phyloP scores from a whole-genome alignment of 768 basidiomycete genomes.

The Rhodosporidiobolus odoratus region DNA sequence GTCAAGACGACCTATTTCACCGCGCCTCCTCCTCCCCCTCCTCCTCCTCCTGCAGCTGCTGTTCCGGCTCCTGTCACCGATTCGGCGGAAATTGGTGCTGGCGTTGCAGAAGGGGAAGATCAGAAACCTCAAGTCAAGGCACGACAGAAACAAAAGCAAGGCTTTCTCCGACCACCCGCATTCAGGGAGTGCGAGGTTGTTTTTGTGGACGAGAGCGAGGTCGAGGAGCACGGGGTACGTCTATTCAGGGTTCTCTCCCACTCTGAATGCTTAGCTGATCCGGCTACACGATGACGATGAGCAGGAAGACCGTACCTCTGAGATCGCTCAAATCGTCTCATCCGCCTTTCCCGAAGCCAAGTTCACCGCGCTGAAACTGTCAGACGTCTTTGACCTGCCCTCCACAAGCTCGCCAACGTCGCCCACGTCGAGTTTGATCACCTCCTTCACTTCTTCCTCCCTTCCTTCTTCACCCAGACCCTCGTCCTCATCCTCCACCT shows the following conservation, averaged over 20 bases:
- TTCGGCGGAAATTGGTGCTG: not conserved
- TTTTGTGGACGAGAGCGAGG: conserved; percentile 24
- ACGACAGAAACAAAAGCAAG: conserved; percentile 6
- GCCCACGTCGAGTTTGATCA: not conserved
- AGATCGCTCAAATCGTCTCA: conserved; percentile 10
- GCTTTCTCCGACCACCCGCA: not conserved
- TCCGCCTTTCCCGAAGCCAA: not conserved
- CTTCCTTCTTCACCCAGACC: not conserved
- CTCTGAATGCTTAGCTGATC: too few species aligned
- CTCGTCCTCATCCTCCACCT: not conserved
- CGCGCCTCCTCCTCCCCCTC: not conserved
- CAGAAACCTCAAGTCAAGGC: too few species aligned
- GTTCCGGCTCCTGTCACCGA: not conserved
- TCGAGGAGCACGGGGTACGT: conserved; percentile 9
- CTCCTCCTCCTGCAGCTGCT: not conserved
- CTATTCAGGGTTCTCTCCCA: not conserved
- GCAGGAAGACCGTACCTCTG: conserved; percentile 12
- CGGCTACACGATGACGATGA: too few species aligned
- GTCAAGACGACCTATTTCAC: conserved; percentile 14
- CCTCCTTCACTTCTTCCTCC: not conserved
- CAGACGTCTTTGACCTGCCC: conserved; percentile 6
- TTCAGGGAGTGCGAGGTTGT: conserved; percentile 14
- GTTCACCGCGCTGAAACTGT: conserved; percentile 23
- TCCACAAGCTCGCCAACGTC: not conserved
- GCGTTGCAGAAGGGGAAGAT: conserved; percentile 2